Conservation (phyloP, 1,284 basidiomycete species). For the Sanghuangporus sanghuang region DNA sequence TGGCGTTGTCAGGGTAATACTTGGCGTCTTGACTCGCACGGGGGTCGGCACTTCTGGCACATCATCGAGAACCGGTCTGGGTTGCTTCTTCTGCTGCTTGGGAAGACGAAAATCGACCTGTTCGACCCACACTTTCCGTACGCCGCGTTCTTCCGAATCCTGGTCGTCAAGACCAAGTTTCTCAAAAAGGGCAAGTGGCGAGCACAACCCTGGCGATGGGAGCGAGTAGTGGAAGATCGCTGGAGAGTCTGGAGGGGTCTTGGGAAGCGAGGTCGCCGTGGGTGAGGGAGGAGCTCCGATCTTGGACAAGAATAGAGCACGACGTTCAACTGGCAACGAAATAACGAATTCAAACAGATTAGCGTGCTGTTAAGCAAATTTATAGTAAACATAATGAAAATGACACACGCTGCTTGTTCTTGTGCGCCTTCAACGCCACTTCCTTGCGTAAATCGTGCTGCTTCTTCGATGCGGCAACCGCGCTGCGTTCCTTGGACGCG, state of each 20-base stretch:
- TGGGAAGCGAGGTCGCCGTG: constrained; percentile 49
- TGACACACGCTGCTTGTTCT: constrained; percentile 64
- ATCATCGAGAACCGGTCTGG: background rate
- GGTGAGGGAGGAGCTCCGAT: constrained; percentile 61
- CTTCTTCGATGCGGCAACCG: constrained; percentile 40
- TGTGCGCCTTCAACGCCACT: constrained; percentile 66
- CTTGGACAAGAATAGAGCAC: constrained; percentile 69
- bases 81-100: background rate
- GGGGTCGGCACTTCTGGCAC: constrained; percentile 12
- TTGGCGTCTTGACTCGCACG: background rate
- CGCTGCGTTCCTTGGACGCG: constrained; percentile 34
- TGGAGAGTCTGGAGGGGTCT: constrained; percentile 66
- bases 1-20: constrained; percentile 18
- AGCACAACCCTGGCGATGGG: constrained; percentile 61
- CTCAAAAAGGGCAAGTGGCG: constrained; percentile 58
- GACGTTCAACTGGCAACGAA: constrained; percentile 54
- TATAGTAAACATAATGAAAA: background rate
- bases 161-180: constrained; percentile 36
- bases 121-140: constrained; percentile 51
- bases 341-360: background rate
- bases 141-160: constrained; percentile 19
- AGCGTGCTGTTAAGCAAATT: constrained; percentile 11
- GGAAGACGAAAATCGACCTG: constrained; percentile 57
- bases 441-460: constrained; percentile 61
- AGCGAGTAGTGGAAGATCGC: constrained; percentile 63